Base-by-base conservation (phyloP, 805 yeast species). In the Gaillardinia entomophila region DNA sequence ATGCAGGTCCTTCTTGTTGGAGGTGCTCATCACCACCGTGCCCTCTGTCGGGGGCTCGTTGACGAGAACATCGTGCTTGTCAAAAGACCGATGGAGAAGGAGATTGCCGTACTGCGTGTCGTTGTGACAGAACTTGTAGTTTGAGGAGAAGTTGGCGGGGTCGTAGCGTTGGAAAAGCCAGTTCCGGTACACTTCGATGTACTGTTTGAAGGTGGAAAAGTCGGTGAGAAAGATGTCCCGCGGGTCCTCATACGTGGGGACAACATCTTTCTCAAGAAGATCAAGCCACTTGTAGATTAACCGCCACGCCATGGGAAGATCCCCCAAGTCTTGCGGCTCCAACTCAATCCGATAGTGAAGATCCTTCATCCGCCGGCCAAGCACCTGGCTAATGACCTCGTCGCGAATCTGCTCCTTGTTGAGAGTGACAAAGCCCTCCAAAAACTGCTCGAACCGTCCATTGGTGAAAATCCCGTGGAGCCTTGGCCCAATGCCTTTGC, bases 81-180 rank as follows among this genome's bases (percentile, higher is more conserved):
- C 79, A 73, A 75, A 51, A 49, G 73, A 34, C 49, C 62, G 45
- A 61, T 73, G 57, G 51, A 90, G 75, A 35, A 92, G 66, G 41
- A 92, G 68, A 51, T 92, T 92, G 22, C 98, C 98, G 54, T 92
- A 90, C 57, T 92, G 98, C 1, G 97, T 83, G 57, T 90, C 98
- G 51, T 92, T 92, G 59, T 92, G 98, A 47, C 96, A 87, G 52
- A 92, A 92, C 11, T 76, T 87, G 39, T 84, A 66, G 33, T 70
- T 65, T 11, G 67, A 62, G 30, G 65, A 58, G 24, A 77, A 55
- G 14, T 53, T 54, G 7, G 55, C 58, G 14, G 56, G 57, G 16
- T 71, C 71, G 46, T 80, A 76, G 38, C 71, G 61, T 4, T 45
- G 46, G 24, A 65, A 67, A 13, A 92, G 58, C 88, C 89, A 86